These are phyloP conservation scores for Boletus semigastroideus DNA, from an alignment of 1,284 basidiomycete genomes.

Conservation along the genomic window DNA sequence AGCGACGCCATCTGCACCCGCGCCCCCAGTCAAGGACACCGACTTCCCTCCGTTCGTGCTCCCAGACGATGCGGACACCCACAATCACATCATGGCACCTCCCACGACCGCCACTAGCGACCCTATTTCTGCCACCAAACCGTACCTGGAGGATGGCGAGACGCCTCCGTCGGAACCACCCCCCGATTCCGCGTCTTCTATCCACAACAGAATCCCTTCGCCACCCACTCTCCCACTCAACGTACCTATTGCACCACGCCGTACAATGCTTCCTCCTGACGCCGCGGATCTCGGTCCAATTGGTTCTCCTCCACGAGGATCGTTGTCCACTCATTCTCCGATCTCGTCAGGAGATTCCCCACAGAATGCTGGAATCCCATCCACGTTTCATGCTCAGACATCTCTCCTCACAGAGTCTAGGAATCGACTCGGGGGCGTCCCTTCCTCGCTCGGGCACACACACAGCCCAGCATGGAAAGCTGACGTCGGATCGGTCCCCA, in stretches of 20 bases:
- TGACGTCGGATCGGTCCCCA: conserved; percentile 26
- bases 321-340: conserved; percentile 51
- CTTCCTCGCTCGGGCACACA: conserved; percentile 48
- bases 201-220: conserved; percentile 22
- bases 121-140: neutral
- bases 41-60: conserved; percentile 73
- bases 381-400: conserved; percentile 36
- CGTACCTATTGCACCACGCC: conserved; percentile 45
- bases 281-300: conserved; percentile 70
- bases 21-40: conserved; percentile 70
- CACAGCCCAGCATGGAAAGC: conserved; percentile 31
- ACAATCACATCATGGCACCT: conserved; percentile 17
- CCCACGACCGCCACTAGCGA: conserved; percentile 1
- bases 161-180: neutral
- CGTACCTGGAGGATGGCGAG: conserved; percentile 9
- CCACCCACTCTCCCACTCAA: conserved; percentile 50
- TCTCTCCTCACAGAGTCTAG: conserved; percentile 38
- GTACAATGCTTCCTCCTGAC: conserved; percentile 34
- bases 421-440: conserved; percentile 36
- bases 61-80: conserved; percentile 49
- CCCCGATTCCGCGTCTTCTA: conserved; percentile 9
- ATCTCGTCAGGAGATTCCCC: conserved; percentile 69
- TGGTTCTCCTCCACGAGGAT: conserved; percentile 63
- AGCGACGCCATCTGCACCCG: conserved; percentile 74
- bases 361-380: conserved; percentile 50